Evolutionary conservation across 306 rosid species (phyloP).

Genomic region (Quercus robur): DNA sequence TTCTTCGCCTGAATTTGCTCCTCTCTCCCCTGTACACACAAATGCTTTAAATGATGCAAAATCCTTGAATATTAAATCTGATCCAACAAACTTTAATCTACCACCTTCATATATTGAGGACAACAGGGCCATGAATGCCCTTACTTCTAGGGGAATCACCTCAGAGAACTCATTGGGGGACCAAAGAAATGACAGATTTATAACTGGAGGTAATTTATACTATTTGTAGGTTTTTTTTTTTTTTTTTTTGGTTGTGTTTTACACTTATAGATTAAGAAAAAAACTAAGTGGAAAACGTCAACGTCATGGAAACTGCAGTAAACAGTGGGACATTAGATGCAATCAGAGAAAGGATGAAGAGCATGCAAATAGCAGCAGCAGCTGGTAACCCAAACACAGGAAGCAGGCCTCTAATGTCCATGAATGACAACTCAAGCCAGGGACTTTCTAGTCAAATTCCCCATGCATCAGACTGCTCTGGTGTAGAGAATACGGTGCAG

Average conservation of each 20-base stretch:
- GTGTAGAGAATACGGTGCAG: conserved; percentile 55
- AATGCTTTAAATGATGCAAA: conserved; percentile 72
- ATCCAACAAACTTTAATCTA: conserved; percentile 69
- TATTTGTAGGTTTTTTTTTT: not conserved
- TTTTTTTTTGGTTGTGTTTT: not conserved
- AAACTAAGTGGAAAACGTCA: conserved; percentile 13
- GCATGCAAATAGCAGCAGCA: conserved; percentile 87
- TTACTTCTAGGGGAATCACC: conserved; percentile 57
- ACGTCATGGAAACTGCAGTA: conserved; percentile 46
- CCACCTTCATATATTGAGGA: conserved; percentile 89
- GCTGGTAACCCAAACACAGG: conserved; percentile 64
- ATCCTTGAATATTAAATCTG: conserved; percentile 61
- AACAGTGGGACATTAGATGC: conserved; percentile 93
- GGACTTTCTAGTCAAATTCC: conserved; percentile 56
- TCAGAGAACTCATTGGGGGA: conserved; percentile 60
- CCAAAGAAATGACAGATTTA: conserved; percentile 80
- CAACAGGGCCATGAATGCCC: conserved; percentile 46
- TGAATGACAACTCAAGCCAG: conserved; percentile 57
- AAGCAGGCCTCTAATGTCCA: conserved; percentile 51
- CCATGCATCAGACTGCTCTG: conserved; percentile 44
- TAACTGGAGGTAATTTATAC: conserved; percentile 68
- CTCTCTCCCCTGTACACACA: conserved; percentile 82
- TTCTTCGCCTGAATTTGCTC: conserved; percentile 88
- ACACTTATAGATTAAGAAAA: not conserved
- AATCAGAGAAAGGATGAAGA: conserved; percentile 93